phyloP scores from a whole-genome alignment of 2,329 filamentous ascomycete species.

The Trichoderma arundinaceum region DNA sequence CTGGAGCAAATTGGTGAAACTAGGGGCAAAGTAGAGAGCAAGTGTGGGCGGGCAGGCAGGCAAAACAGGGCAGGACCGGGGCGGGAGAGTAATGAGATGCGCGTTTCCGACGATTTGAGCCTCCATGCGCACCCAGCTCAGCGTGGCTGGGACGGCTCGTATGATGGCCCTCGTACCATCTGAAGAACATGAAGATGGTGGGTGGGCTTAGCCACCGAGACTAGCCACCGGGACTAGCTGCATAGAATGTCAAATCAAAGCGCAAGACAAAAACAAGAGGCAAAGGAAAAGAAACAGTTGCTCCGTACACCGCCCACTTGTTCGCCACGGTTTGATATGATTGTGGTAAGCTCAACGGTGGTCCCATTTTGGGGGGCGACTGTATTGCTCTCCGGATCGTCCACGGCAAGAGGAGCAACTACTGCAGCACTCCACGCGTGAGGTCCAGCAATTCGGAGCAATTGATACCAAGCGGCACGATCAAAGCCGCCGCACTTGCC shows the following conservation, averaged over 20 bases:
- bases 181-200: neutral
- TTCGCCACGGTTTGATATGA: too few relatives aligned
- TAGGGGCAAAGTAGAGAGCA: neutral
- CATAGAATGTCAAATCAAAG: constrained; percentile 13
- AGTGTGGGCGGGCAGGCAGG: neutral
- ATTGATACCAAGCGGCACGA: constrained; percentile 11
- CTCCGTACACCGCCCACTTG: too few relatives aligned
- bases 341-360: too few relatives aligned
- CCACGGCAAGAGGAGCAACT: too few relatives aligned
- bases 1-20: constrained; percentile 1
- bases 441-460: constrained; percentile 1
- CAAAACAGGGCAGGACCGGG: too few relatives aligned
- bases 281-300: too few relatives aligned
- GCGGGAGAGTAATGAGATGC: too few relatives aligned
- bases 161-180: neutral
- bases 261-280: neutral
- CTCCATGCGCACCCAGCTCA: neutral
- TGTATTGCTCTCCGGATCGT: too few relatives aligned
- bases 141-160: neutral
- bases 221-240: neutral
- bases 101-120: too few relatives aligned
- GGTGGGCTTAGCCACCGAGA: neutral
- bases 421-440: too few relatives aligned
- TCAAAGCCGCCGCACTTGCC: constrained; percentile 15
- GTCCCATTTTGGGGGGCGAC: too few relatives aligned